Base-by-base conservation (phyloP, 345 rosid species). In the Populus davidiana region DNA sequence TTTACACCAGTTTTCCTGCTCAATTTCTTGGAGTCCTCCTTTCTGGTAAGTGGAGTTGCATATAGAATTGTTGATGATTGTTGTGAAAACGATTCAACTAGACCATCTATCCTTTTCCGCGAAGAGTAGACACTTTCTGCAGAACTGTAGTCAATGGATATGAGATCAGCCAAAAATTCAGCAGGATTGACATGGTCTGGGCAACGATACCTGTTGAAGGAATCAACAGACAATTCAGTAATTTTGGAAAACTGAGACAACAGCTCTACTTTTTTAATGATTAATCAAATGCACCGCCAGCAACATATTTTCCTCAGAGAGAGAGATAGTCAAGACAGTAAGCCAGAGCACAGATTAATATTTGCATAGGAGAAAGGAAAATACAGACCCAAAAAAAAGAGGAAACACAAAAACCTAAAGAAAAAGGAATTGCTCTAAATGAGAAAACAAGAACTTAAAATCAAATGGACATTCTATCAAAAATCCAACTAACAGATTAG, bases 161-260 rank as follows among this genome's bases (percentile, higher is more conserved):
- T 93, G 80, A 93, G 99, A 87, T 93, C 98, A 81, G 99, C 99
- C 84, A 93, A 86, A 86, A 96, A 96, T 86, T 96, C 97, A 20
- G 99, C 99, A 81, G 99, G 99, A 79, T 96, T 96, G 74, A 89
- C 91, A 50, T 91, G 98, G 76, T 87, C 98, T 59, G 94, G 93
- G 85, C 98, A 96, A 70, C 13, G 76, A 66, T 91, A 92, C 89
- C 99, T 96, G 94, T 85, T 71, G 75, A 73, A 70, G n/a, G 27
- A 76, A 84, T 23, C 43, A 73, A 67, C 35, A 81, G 38, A 35
- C 17, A 77, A 23, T 63, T 33, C 80, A 66, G 76, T 33, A 4
- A 23, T 75, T 79, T 33, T 23, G 17, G 20, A 61, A 75, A 54
- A 69, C 17, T 72, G 67, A 50, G 52, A 64, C 27, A 72, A 72